Percentiles rank a stretch among this genome's conserved stretches.
Evolutionary conservation across 305 asterid species (phyloP).

Genomic region (Ruellia speciosa): DNA sequence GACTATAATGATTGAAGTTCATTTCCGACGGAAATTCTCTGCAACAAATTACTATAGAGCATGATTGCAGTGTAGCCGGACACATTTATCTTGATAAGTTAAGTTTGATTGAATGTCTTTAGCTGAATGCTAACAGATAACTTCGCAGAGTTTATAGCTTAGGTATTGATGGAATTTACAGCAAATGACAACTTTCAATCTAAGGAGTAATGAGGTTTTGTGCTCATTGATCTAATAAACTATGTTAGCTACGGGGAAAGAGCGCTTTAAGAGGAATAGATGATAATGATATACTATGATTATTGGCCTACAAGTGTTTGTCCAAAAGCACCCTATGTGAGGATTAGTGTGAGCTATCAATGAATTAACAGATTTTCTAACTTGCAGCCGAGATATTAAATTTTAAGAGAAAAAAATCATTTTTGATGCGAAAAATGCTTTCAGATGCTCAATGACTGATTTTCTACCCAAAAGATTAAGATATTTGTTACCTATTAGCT

Average conservation of each 20-base stretch:
- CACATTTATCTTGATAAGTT: not conserved
- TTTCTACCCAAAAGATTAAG: not conserved
- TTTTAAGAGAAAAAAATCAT: not conserved
- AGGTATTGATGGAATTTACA: too few relatives aligned
- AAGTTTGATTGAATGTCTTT: too few relatives aligned
- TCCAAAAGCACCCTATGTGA: not conserved
- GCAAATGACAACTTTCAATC: too few relatives aligned
- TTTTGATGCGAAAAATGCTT: not conserved
- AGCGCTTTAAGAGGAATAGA: too few relatives aligned
- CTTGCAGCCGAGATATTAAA: not conserved
- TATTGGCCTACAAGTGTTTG: not conserved
- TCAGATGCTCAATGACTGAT: not conserved
- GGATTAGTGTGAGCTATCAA: not conserved
- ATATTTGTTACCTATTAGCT: conserved; percentile 10
- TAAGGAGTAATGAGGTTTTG: too few relatives aligned
- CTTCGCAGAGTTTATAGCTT: too few relatives aligned
- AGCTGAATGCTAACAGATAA: too few relatives aligned
- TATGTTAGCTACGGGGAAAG: too few relatives aligned
- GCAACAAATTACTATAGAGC: not conserved
- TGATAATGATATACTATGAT: not conserved
- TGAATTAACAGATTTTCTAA: not conserved
- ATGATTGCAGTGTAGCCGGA: not conserved
- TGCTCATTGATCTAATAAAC: too few relatives aligned
- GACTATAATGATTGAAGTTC: not conserved
- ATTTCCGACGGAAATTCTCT: not conserved